phyloP scores from a whole-genome alignment of 116 monocot species.

The Posidonia oceanica region DNA sequence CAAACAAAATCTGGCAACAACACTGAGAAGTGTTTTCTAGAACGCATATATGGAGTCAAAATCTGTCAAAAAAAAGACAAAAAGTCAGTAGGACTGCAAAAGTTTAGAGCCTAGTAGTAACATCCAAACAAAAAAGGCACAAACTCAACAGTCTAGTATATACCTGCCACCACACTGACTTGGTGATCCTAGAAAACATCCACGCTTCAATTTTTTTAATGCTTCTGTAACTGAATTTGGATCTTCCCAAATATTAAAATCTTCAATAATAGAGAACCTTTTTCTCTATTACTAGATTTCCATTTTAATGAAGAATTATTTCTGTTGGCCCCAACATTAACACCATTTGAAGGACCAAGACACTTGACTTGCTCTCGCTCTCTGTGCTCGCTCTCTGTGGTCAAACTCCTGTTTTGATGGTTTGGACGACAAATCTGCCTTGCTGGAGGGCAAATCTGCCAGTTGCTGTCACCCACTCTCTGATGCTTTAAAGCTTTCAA shows the following conservation, averaged over 20 bases:
- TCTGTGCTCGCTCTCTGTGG: too few relatives aligned
- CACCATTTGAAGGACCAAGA: conserved; percentile 9
- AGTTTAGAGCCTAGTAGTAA: not conserved
- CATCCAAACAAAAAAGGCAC: not conserved
- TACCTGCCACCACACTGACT: conserved; percentile 98
- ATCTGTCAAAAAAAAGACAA: conserved; percentile 22
- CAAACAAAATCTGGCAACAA: too few relatives aligned
- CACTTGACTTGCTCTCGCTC: too few relatives aligned
- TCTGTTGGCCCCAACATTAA: conserved; percentile 8
- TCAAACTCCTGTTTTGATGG: too few relatives aligned
- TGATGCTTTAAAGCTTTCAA: too few relatives aligned
- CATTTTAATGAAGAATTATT: conserved; percentile 45
- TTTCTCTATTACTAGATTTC: conserved; percentile 48
- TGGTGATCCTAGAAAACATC: conserved; percentile 76
- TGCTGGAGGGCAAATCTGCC: too few relatives aligned
- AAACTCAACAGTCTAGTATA: not conserved
- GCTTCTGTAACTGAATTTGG: conserved; percentile 35
- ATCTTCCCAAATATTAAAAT: conserved; percentile 50
- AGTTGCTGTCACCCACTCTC: too few relatives aligned
- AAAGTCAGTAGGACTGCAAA: not conserved
- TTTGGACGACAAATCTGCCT: too few relatives aligned
- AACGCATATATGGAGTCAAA: conserved; percentile 76
- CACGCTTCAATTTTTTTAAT: conserved; percentile 71
- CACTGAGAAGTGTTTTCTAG: too few relatives aligned
- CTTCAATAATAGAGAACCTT: conserved; percentile 21